Evolutionary conservation across 1,284 basidiomycete species (phyloP).

Genomic region (Austroboletus novae-zelandiae): DNA sequence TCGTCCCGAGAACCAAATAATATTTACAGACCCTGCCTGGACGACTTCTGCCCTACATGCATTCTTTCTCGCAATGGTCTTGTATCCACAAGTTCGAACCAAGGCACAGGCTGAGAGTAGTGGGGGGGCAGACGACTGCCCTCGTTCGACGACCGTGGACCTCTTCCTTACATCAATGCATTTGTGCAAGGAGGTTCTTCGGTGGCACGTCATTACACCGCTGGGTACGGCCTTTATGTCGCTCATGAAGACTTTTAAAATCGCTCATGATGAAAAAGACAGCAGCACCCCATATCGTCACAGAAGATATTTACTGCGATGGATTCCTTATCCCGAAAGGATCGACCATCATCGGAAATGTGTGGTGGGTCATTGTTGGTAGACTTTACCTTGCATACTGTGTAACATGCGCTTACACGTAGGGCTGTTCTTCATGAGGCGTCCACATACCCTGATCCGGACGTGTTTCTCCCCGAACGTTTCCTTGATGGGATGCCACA

Average conservation of each 20-base stretch:
- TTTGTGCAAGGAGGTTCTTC: conserved; percentile 24
- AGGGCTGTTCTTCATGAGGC: conserved; percentile 20
- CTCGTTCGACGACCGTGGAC: conserved; percentile 13
- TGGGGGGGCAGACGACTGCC: conserved; percentile 22
- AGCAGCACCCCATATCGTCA: conserved; percentile 31
- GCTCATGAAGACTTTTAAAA: too few species aligned
- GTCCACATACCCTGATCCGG: conserved; percentile 19
- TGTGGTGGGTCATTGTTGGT: conserved; percentile 12
- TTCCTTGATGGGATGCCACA: conserved; percentile 19
- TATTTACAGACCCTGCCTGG: background rate
- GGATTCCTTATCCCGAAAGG: conserved; percentile 42
- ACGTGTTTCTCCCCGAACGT: conserved; percentile 23
- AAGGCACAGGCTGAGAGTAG: conserved; percentile 24
- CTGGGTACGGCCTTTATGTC: conserved; percentile 7
- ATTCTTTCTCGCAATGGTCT: conserved; percentile 28
- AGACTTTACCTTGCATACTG: background rate
- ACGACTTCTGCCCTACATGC: conserved; percentile 37
- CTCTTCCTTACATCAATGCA: conserved; percentile 25
- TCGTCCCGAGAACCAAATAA: background rate
- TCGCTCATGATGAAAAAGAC: too few species aligned
- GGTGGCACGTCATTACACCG: conserved; percentile 20
- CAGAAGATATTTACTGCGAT: conserved; percentile 35
- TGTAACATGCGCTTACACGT: background rate
- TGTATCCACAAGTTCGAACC: conserved; percentile 24
- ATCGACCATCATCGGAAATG: conserved; percentile 24